A percentile compares a stretch with the other conserved stretches of the same genome.
Conservation (phyloP, 2,329 filamentous ascomycete genomes). For the Trichoderma sp. region DNA sequence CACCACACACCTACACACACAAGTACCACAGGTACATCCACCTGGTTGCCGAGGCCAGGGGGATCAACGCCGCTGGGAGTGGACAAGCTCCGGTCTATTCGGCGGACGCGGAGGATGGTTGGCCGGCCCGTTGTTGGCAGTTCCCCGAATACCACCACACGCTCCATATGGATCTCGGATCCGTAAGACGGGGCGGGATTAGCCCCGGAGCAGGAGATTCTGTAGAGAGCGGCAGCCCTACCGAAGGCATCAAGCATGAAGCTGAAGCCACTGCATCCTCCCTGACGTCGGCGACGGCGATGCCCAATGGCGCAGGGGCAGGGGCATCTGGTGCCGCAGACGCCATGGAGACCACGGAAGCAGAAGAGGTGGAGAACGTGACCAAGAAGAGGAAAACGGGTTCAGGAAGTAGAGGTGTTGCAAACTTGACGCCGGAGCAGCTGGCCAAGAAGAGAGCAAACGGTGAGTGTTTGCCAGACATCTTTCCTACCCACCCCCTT, state of each 20-base stretch:
- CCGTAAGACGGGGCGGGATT: constrained; percentile 6
- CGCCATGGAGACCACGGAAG: constrained; percentile 10
- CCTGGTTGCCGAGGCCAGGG: background rate
- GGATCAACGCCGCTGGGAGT: background rate
- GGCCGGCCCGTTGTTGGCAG: constrained; percentile 1
- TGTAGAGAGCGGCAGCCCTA: background rate
- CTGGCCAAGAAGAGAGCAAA: constrained; percentile 64
- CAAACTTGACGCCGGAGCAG: constrained; percentile 70
- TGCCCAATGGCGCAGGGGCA: constrained; percentile 1
- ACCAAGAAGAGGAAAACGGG: constrained; percentile 44
- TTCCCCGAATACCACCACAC: constrained; percentile 6
- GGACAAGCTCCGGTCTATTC: background rate
- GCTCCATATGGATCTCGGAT: constrained; percentile 12
- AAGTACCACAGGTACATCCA: background rate
- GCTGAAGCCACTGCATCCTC: background rate
- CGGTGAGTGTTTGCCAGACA: constrained; percentile 39
- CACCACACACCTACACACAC: background rate
- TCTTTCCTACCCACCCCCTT: background rate
- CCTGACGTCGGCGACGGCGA: background rate
- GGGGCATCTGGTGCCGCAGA: background rate
- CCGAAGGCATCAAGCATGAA: constrained; percentile 5
- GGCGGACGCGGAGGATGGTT: constrained; percentile 6
- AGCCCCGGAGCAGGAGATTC: constrained; percentile 18
- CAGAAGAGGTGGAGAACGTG: background rate
- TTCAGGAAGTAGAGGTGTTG: constrained; percentile 49